Conservation (phyloP, 1,139 yeast species). For the Sugiyamaella grinbergsii region DNA sequence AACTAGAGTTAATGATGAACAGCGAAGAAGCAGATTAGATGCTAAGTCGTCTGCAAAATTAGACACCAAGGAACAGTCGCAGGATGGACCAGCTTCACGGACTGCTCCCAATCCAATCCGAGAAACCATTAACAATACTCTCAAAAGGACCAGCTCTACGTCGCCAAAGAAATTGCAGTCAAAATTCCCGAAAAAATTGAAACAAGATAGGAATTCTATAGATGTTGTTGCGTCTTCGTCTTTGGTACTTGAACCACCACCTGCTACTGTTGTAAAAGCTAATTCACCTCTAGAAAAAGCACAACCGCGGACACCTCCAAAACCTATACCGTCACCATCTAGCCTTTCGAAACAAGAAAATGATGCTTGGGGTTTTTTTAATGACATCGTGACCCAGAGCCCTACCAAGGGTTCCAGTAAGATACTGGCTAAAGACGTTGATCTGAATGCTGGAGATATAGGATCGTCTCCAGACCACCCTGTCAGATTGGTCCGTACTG, state of each 20-base stretch:
- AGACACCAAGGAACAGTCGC: background rate
- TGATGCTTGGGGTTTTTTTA: constrained; percentile 19
- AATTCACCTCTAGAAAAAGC: background rate
- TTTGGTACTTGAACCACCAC: background rate
- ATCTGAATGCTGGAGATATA: background rate
- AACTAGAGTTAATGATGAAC: no score
- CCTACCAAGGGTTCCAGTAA: constrained; percentile 1
- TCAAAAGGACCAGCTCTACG: background rate
- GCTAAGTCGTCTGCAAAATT: no score
- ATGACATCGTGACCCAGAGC: constrained; percentile 7
- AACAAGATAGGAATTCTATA: background rate
- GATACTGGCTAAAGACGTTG: constrained; percentile 6
- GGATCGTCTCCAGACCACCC: background rate
- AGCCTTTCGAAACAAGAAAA: constrained; percentile 14
- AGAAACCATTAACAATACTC: background rate
- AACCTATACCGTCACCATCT: background rate
- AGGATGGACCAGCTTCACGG: background rate
- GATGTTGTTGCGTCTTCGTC: background rate
- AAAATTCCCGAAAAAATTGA: background rate
- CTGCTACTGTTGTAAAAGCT: no score
- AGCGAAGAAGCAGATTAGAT: no score
- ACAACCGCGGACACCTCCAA: background rate
- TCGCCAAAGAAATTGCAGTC: constrained; percentile 1
- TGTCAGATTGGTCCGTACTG: no score
- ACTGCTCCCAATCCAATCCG: background rate